Evolutionary conservation across 2,329 filamentous ascomycete genomes (phyloP).

Genomic region (Colletotrichum liaoningense): DNA sequence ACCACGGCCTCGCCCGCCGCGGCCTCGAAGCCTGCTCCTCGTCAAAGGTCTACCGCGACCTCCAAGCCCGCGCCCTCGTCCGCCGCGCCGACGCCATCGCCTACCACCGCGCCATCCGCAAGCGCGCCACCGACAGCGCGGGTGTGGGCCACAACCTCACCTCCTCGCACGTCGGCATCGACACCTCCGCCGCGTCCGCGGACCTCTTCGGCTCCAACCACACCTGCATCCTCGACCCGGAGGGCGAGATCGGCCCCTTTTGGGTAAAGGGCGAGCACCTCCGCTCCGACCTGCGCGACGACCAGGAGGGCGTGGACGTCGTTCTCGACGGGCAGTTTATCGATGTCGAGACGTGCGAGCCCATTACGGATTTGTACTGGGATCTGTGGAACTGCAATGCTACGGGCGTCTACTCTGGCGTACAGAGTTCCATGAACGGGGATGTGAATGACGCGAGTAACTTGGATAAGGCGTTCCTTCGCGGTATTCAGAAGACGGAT

Average conservation of each 20-base stretch:
- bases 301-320: conserved; percentile 24
- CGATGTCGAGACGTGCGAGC: conserved; percentile 32
- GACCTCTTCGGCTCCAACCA: conserved; percentile 49
- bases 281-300: conserved; percentile 25
- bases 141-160: conserved; percentile 13
- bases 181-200: conserved; percentile 6
- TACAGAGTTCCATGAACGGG: conserved; percentile 38
- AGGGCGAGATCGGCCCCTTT: conserved; percentile 61
- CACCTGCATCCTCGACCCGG: conserved; percentile 57
- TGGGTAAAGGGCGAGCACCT: conserved; percentile 41
- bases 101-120: conserved; percentile 22
- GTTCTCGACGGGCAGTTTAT: conserved; percentile 30
- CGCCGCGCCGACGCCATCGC: conserved; percentile 19
- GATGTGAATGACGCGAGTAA: conserved; percentile 15
- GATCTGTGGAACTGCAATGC: conserved; percentile 42
- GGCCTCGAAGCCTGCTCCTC: conserved; percentile 13
- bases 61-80: conserved; percentile 21
- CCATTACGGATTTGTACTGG: conserved; percentile 32
- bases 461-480: conserved; percentile 26
- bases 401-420: conserved; percentile 55
- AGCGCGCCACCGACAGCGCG: conserved; percentile 20
- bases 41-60: conserved; percentile 15
- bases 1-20: conserved; percentile 24
- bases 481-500: conserved; percentile 38
- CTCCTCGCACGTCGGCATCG: conserved; percentile 10